Conservation (phyloP, 768 basidiomycete species). For the Leccinum subtestaceum region DNA sequence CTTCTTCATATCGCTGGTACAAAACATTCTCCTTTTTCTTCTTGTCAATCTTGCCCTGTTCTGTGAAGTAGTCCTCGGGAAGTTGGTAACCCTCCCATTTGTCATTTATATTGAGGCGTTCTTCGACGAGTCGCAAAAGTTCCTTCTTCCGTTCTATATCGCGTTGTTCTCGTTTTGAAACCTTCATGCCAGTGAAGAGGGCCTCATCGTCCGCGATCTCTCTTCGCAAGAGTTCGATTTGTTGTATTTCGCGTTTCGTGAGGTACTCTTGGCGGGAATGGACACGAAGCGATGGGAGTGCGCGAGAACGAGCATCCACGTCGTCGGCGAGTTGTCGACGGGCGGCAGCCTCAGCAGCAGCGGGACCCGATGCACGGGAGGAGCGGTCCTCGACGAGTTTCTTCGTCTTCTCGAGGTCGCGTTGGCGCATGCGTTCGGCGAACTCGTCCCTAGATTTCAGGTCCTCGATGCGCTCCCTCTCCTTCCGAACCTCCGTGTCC, state of each 20-base stretch:
- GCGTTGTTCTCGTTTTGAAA: constrained; percentile 76
- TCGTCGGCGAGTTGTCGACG: constrained; percentile 84
- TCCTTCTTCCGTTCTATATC: constrained; percentile 94
- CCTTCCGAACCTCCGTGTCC: constrained; percentile 68
- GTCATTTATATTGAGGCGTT: constrained; percentile 91
- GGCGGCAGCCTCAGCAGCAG: constrained; percentile 78
- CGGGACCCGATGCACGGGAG: constrained; percentile 61
- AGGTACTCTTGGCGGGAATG: constrained; percentile 95
- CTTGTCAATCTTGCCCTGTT: constrained; percentile 96
- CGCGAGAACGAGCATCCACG: constrained; percentile 48
- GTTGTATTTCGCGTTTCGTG: constrained; percentile 93
- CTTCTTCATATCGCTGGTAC: constrained; percentile 94
- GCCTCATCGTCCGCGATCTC: constrained; percentile 95
- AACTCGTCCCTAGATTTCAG: constrained; percentile 89
- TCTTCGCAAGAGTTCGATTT: constrained; percentile 86
- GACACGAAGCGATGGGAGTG: constrained; percentile 72
- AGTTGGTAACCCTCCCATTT: constrained; percentile 94
- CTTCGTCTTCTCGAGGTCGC: constrained; percentile 84
- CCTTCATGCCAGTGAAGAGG: constrained; percentile 86
- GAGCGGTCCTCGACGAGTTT: constrained; percentile 91
- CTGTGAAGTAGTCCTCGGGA: constrained; percentile 97
- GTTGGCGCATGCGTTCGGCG: constrained; percentile 78
- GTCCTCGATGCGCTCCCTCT: constrained; percentile 76
- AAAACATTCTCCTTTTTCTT: constrained; percentile 92
- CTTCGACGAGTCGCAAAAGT: constrained; percentile 86